Conservation (phyloP, 345 rosid genomes). For the Heritiera fomes region DNA sequence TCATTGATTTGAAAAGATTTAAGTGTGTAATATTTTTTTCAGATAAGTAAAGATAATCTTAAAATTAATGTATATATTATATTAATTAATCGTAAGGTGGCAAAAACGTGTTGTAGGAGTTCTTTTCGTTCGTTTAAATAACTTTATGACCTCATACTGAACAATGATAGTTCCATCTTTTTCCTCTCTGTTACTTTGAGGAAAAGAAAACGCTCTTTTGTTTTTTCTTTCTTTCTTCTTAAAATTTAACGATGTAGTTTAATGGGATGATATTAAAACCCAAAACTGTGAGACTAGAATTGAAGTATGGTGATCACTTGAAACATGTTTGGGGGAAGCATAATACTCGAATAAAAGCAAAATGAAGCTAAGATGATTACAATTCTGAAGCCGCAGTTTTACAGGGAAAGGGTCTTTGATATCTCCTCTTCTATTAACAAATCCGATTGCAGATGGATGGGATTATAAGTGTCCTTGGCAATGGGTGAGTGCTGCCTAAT, state of each 20-base stretch:
- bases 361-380: background rate
- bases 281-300: too few species aligned
- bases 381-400: background rate
- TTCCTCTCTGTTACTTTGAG: background rate
- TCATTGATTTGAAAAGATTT: too few species aligned
- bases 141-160: background rate
- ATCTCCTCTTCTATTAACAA: background rate
- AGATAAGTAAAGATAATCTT: too few species aligned
- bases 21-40: too few species aligned
- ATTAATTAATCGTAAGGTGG: background rate
- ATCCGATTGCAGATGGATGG: background rate
- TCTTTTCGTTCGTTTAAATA: background rate
- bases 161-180: constrained; percentile 9
- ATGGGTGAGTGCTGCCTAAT: background rate
- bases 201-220: background rate
- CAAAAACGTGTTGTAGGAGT: background rate
- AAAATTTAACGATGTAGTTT: too few species aligned
- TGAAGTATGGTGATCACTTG: background rate
- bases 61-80: too few species aligned
- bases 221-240: background rate
- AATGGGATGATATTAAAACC: background rate
- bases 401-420: background rate
- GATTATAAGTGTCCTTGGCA: background rate
- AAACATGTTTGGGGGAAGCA: background rate
- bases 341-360: background rate